These are phyloP conservation scores for Polytrichum commune DNA, from an alignment of 225 moss, liverwort and hornwort genomes.

Conservation along the genomic window DNA sequence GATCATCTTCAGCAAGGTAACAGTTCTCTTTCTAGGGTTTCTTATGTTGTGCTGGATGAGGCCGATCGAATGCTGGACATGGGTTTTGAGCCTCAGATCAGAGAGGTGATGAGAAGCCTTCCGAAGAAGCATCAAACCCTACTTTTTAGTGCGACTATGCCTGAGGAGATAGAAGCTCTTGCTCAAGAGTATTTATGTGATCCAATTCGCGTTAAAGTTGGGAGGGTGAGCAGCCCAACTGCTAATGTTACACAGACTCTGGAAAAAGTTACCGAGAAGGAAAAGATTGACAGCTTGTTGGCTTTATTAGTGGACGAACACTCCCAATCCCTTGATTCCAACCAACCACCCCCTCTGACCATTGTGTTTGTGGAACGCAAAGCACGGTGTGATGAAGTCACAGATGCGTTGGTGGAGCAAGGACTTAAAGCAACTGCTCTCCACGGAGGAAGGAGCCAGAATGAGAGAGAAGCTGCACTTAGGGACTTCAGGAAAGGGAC, in stretches of 20 bases:
- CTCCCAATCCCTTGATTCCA: slow-evolving; percentile 72
- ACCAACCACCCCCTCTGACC: slow-evolving; percentile 75
- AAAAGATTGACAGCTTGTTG: slow-evolving; percentile 85
- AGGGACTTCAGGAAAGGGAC: slow-evolving; percentile 90
- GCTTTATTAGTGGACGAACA: slow-evolving; percentile 86
- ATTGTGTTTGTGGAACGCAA: slow-evolving; percentile 98
- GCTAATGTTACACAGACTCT: slow-evolving; percentile 89
- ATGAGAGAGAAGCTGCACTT: slow-evolving; percentile 90
- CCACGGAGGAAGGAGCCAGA: slow-evolving; percentile 93
- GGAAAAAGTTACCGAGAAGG: slow-evolving; percentile 88
- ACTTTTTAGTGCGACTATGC: slow-evolving; percentile 99
- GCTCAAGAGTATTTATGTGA: slow-evolving; percentile 84
- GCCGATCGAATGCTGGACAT: slow-evolving; percentile 99
- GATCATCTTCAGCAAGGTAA: slow-evolving; percentile 99
- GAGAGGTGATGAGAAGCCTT: slow-evolving; percentile 98
- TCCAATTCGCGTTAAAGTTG: slow-evolving; percentile 94
- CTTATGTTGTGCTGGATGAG: slow-evolving; percentile 93
- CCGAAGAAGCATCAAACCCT: slow-evolving; percentile 96
- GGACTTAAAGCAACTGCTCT: slow-evolving; percentile 90
- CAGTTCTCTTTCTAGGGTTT: slow-evolving; percentile 92
- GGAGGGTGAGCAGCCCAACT: slow-evolving; percentile 95
- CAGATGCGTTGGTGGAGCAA: slow-evolving; percentile 91
- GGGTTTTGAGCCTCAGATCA: slow-evolving; percentile 99
- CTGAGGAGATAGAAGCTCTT: slow-evolving; percentile 94
- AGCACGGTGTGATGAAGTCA: slow-evolving; percentile 96